Conservation (phyloP, 2,329 filamentous ascomycete genomes). For the Chalaropsis thielavioides region DNA sequence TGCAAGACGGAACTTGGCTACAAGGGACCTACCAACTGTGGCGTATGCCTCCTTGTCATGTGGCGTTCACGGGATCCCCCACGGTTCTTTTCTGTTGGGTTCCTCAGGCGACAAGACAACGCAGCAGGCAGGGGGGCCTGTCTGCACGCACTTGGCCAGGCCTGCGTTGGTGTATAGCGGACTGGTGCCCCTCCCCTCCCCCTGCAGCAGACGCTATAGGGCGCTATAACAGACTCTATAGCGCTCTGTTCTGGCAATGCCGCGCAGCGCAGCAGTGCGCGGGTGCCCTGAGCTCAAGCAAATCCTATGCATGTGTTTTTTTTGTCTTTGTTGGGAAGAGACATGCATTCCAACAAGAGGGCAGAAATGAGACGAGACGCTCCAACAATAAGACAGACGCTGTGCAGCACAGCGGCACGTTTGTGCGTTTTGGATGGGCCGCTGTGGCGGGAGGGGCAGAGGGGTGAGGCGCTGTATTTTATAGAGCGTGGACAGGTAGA, state of each 20-base stretch:
- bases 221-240: neutral
- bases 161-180: neutral
- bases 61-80: no score
- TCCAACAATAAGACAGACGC: neutral
- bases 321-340: constrained; percentile 6
- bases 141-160: neutral
- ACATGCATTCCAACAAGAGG: no score
- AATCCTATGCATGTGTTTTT: neutral
- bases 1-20: no score
- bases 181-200: no score
- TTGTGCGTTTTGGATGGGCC: neutral
- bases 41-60: no score
- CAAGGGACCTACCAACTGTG: no score
- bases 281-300: neutral
- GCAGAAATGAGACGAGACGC: neutral
- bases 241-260: neutral
- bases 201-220: neutral
- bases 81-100: neutral
- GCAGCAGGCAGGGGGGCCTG: neutral
- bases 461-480: no score
- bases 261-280: neutral
- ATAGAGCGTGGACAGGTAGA: no score
- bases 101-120: neutral
- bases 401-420: neutral
- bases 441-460: no score